phyloP scores from a whole-genome alignment of 768 basidiomycete species.

The Tylopilus cervinicoccineus region DNA sequence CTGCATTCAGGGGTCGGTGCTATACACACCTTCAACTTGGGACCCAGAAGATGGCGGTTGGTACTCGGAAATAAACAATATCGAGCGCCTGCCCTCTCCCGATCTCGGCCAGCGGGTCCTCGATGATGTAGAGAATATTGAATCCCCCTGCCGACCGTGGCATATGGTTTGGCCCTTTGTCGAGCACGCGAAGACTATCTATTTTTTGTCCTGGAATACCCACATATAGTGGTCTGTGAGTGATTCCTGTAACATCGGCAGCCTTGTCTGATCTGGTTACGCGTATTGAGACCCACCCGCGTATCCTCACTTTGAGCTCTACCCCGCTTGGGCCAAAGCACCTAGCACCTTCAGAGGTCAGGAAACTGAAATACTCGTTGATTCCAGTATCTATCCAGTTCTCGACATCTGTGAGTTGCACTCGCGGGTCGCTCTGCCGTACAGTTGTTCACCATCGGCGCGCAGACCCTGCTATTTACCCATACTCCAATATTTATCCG shows the following conservation, averaged over 20 bases:
- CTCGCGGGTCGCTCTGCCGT: neutral
- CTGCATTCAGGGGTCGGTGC: conserved; percentile 54
- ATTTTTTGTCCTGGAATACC: conserved; percentile 16
- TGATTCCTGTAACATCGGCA: neutral
- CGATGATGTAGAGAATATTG: conserved; percentile 47
- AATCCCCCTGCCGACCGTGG: conserved; percentile 13
- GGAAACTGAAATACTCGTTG: neutral
- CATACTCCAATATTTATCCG: conserved; percentile 42
- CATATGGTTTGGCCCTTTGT: conserved; percentile 10
- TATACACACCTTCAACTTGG: conserved; percentile 42
- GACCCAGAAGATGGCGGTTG: conserved; percentile 46
- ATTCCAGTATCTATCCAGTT: conserved; percentile 21
- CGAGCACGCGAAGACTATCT: neutral
- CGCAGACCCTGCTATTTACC: conserved; percentile 40
- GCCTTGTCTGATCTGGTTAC: conserved; percentile 3
- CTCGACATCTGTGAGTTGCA: conserved; percentile 19
- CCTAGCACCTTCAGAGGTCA: neutral
- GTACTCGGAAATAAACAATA: conserved; percentile 33
- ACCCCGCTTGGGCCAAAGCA: conserved; percentile 20
- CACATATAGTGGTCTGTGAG: conserved; percentile 30
- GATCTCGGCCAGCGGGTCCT: conserved; percentile 55
- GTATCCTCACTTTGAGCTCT: conserved; percentile 34
- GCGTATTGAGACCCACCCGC: conserved; percentile 12
- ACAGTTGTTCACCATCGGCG: conserved; percentile 12
- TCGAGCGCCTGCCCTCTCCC: conserved; percentile 47